Evolutionary conservation across 371 early-diverging fungal genomes (phyloP).

Genomic region (Basidiobolus heterosporus): DNA sequence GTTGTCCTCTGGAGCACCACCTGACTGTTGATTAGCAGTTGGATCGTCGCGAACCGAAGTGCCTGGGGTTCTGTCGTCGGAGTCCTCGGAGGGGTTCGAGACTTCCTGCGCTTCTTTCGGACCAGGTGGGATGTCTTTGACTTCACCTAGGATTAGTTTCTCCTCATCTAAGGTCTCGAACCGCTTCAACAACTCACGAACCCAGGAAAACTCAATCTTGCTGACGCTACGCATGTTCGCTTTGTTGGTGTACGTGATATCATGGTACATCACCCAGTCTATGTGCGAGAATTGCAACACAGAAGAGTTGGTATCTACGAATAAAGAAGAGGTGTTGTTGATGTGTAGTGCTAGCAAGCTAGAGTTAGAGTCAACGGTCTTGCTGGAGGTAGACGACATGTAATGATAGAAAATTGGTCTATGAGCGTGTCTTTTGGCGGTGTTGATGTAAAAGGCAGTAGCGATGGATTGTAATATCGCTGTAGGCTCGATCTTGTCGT

Average conservation of each 20-base stretch:
- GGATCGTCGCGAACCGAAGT: neutral
- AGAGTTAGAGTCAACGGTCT: slow-evolving; percentile 4
- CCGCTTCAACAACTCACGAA: slow-evolving; percentile 10
- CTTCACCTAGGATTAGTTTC: neutral
- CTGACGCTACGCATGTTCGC: slow-evolving; percentile 49
- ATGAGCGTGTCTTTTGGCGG: slow-evolving; percentile 52
- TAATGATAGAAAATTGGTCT: slow-evolving; percentile 59
- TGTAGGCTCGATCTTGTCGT: slow-evolving; percentile 1
- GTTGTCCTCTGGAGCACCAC: neutral
- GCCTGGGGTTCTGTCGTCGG: neutral
- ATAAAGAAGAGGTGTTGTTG: slow-evolving; percentile 39
- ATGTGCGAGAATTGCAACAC: slow-evolving; percentile 25
- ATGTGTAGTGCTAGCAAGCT: slow-evolving; percentile 43
- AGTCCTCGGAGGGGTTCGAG: neutral
- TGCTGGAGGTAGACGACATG: slow-evolving; percentile 21
- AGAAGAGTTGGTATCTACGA: slow-evolving; percentile 16
- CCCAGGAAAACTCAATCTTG: slow-evolving; percentile 23
- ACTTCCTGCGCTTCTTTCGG: neutral
- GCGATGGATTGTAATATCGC: neutral
- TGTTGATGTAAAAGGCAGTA: slow-evolving; percentile 49
- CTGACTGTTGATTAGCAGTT: neutral
- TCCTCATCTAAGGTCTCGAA: slow-evolving; percentile 10
- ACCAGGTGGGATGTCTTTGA: neutral
- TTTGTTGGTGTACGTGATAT: slow-evolving; percentile 41
- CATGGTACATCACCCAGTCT: slow-evolving; percentile 69